phyloP scores from a whole-genome alignment of 2,329 filamentous ascomycete genomes.

The Fusarium nurragi region DNA sequence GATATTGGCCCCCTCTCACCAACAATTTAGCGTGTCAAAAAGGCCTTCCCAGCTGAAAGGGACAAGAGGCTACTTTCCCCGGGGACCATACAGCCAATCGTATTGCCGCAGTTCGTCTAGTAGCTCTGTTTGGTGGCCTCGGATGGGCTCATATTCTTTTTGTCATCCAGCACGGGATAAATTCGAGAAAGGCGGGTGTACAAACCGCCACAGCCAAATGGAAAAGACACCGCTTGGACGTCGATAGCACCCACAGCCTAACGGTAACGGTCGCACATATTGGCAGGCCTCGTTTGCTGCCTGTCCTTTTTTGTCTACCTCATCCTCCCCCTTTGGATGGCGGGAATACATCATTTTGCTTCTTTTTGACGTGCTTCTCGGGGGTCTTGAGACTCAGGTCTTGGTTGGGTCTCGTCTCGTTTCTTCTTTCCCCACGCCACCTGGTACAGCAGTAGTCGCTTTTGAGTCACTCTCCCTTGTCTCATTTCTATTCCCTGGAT shows the following conservation, averaged over 20 bases:
- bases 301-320: slow-evolving; percentile 23
- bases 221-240: slow-evolving; percentile 28
- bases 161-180: too few species aligned
- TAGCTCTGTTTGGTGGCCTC: slow-evolving; percentile 20
- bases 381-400: background rate
- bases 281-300: slow-evolving; percentile 28
- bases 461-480: slow-evolving; percentile 30
- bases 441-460: slow-evolving; percentile 22
- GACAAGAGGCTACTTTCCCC: slow-evolving; percentile 28
- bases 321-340: slow-evolving; percentile 12
- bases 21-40: slow-evolving; percentile 28
- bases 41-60: slow-evolving; percentile 32
- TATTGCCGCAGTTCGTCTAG: slow-evolving; percentile 1
- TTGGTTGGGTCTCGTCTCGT: slow-evolving; percentile 23
- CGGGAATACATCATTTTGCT: background rate
- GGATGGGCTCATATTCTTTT: slow-evolving; percentile 16
- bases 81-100: slow-evolving; percentile 28
- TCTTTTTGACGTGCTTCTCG: slow-evolving; percentile 33
- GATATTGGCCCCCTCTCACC: slow-evolving; percentile 27
- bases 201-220: slow-evolving; percentile 33
- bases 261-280: slow-evolving; percentile 3
- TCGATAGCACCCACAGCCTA: slow-evolving; percentile 1
- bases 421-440: slow-evolving; percentile 30
- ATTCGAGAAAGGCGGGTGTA: slow-evolving; percentile 14
- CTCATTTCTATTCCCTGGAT: slow-evolving; percentile 31